Conservation (phyloP, 2,329 filamentous ascomycete genomes). For the Nemania diffusa region DNA sequence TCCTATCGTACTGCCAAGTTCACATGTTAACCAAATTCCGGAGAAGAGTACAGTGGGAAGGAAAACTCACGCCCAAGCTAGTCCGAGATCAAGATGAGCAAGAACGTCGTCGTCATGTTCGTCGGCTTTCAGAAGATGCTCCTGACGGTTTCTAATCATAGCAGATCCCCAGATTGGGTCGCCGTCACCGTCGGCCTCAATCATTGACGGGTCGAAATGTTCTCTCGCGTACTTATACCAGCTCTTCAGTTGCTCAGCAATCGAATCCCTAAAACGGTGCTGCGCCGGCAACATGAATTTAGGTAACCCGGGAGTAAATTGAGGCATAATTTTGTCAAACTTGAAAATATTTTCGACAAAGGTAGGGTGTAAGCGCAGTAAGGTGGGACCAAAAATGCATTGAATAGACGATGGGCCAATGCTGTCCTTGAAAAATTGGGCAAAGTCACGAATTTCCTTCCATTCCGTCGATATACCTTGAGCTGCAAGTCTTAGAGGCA, state of each 20-base stretch:
- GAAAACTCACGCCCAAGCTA: constrained; percentile 37
- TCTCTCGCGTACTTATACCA: constrained; percentile 39
- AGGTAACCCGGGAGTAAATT: constrained; percentile 34
- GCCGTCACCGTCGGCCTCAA: constrained; percentile 35
- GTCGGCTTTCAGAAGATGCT: constrained; percentile 31
- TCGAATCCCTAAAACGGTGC: constrained; percentile 28
- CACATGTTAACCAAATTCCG: constrained; percentile 14
- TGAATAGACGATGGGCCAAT: constrained; percentile 35
- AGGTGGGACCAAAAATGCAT: constrained; percentile 34
- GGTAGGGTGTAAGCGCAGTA: constrained; percentile 35
- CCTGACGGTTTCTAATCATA: constrained; percentile 35
- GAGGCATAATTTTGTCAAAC: constrained; percentile 35
- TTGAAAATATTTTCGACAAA: constrained; percentile 37
- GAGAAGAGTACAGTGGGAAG: not conserved
- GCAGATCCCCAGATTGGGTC: constrained; percentile 41
- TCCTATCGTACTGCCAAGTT: constrained; percentile 27
- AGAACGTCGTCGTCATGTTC: constrained; percentile 37
- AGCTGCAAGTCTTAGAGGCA: constrained; percentile 18
- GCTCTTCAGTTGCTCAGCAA: constrained; percentile 30
- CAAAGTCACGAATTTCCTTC: constrained; percentile 34
- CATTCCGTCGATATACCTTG: constrained; percentile 31
- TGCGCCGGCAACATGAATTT: constrained; percentile 28
- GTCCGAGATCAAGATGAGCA: constrained; percentile 36
- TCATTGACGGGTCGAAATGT: constrained; percentile 33
- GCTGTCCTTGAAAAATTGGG: constrained; percentile 28